phyloP scores from a whole-genome alignment of 441 rosid genomes.

The Aquilaria agallochum region DNA sequence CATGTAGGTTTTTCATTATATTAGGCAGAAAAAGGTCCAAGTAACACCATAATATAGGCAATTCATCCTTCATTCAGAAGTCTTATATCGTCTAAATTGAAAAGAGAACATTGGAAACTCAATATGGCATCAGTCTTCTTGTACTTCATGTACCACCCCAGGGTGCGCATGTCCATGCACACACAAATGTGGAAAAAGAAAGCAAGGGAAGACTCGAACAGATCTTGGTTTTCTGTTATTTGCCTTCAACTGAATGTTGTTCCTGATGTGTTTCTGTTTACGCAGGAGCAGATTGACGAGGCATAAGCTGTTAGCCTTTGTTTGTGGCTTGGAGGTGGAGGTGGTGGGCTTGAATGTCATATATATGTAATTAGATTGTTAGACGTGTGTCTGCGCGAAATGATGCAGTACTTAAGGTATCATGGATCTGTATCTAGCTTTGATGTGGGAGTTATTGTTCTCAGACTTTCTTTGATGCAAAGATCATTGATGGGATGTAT shows the following conservation, averaged over 20 bases:
- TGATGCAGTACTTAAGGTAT: neutral
- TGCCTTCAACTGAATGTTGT: neutral
- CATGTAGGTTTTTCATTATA: neutral
- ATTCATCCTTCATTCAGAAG: neutral
- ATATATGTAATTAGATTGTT: conserved; percentile 12
- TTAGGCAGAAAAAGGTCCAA: neutral
- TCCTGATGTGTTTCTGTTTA: neutral
- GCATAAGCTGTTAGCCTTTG: conserved; percentile 18
- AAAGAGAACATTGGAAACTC: neutral
- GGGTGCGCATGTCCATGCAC: too few species aligned
- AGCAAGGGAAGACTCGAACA: too few species aligned
- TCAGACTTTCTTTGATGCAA: neutral
- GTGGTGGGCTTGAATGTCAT: conserved; percentile 28
- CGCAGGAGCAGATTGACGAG: conserved; percentile 45
- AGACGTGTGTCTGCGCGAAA: neutral
- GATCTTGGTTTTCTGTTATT: neutral
- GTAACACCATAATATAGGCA: too few species aligned
- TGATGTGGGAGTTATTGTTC: neutral
- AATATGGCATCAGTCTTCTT: neutral
- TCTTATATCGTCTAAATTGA: neutral
- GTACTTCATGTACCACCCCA: neutral
- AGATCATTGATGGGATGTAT: too few species aligned
- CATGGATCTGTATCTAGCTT: neutral
- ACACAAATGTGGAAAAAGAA: too few species aligned
- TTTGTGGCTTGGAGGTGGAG: conserved; percentile 8